Evolutionary conservation across 352 stramenopile species (phyloP), one percentile per base, ranked within the genome.

Genomic region (Phytophthora sp.): DNA sequence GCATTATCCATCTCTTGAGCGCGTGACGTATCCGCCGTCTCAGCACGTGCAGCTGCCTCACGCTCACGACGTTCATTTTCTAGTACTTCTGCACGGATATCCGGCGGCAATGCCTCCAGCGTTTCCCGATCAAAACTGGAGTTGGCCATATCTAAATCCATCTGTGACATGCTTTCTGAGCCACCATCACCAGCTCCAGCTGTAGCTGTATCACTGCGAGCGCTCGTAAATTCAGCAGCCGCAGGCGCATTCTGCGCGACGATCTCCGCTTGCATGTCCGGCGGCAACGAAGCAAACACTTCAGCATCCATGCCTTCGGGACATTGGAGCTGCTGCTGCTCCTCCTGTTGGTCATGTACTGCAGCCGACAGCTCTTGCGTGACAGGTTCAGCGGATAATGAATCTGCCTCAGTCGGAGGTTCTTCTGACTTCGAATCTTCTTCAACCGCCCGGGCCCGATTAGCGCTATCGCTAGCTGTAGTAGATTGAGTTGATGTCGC

Each of bases 1-100:
- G 96, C 96, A 77, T 98, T 99, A 73, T 99, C 97, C 96, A 99
- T 99, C 49, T 99, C 96, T 78, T 99, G 89, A 20, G 97, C 97
- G 42, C 96, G 93, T 15, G 95, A 97, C 6, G 97, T 96, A 75
- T 99, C 97, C 13, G 87, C 81, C 27, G 71, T 76, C 15, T 89
- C 80, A 13, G 85, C 77, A 29, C 86, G 79, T 39, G 86, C 78
- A 55, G 82, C 70, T 59, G 84, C 74, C 74, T 95, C 84, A 20
- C 96, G 82, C 71, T 99, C 93, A 15, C 93, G 91, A 21, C 96
- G 90, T 62, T 99, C 97, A 71, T 99, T 97, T 57, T 97, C 95
- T 15, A 99, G 87, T 13, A 99, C 90, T 78, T 99, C 97, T 5
- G 94, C 84, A 33, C 97, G 88, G 76, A 99, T 99, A 72, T 99